Conservation (phyloP, 2,329 filamentous ascomycete genomes). For the Chaetomiaceae sp. region DNA sequence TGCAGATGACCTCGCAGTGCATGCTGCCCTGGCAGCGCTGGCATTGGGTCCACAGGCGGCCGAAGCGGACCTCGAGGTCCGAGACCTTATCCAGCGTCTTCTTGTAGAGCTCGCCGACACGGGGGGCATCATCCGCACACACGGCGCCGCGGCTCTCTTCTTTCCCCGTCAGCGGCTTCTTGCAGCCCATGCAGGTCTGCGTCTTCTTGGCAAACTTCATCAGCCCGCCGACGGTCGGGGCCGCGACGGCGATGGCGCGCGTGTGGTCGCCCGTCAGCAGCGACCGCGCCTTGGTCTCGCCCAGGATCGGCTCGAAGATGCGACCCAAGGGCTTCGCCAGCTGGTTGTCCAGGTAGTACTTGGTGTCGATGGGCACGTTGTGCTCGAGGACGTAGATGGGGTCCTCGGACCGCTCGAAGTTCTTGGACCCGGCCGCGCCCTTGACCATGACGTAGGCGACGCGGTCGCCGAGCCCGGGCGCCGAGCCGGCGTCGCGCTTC, state of each 20-base stretch:
- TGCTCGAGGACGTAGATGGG: conserved; percentile 95
- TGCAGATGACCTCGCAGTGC: conserved; percentile 98
- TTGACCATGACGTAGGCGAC: conserved; percentile 98
- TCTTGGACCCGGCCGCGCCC: conserved; percentile 80
- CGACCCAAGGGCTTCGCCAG: conserved; percentile 87
- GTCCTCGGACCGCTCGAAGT: conserved; percentile 96
- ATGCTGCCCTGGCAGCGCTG: conserved; percentile 96
- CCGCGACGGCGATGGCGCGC: conserved; percentile 86
- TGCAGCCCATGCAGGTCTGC: conserved; percentile 97
- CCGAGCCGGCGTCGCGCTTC: conserved; percentile 92
- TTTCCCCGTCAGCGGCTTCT: conserved; percentile 80
- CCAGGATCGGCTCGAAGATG: conserved; percentile 97
- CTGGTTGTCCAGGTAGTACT: conserved; percentile 98
- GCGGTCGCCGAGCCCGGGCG: conserved; percentile 85
- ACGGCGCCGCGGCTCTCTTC: conserved; percentile 80
- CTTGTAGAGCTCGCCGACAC: conserved; percentile 88
- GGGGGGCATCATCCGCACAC: conserved; percentile 75
- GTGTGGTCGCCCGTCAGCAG: conserved; percentile 91
- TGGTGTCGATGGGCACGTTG: conserved; percentile 96
- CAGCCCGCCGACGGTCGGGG: conserved; percentile 81
- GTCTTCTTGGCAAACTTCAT: conserved; percentile 99
- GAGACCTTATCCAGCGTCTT: conserved; percentile 83
- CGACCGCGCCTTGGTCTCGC: conserved; percentile 81
- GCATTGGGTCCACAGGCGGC: conserved; percentile 94
- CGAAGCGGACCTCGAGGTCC: conserved; percentile 89